Evolutionary conservation across 495 filamentous ascomycete species (phyloP).

Genomic region (Hypoxylon subgilvum): DNA sequence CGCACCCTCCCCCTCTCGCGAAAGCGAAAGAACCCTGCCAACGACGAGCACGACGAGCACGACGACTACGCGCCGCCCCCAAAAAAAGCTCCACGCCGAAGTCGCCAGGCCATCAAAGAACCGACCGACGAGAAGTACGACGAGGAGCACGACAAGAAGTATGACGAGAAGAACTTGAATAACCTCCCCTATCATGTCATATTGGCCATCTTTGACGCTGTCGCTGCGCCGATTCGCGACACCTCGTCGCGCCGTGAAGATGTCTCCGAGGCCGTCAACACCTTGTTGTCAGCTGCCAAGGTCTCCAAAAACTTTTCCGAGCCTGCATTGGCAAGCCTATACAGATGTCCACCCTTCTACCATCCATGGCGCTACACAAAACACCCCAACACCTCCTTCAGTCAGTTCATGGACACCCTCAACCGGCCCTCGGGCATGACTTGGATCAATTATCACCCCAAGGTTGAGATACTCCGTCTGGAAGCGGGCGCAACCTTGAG

Average conservation of each 20-base stretch:
- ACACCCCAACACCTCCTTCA: constrained; percentile 45
- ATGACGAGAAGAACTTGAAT: no score
- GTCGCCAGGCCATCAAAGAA: background rate
- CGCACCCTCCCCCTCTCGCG: background rate
- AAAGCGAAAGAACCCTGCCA: constrained; percentile 23
- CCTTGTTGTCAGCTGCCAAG: constrained; percentile 65
- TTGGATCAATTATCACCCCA: constrained; percentile 62
- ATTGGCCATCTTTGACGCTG: constrained; percentile 69
- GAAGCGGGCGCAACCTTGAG: constrained; percentile 57
- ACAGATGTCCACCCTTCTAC: constrained; percentile 66
- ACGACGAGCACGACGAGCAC: no score
- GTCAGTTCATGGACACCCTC: constrained; percentile 51
- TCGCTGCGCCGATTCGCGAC: constrained; percentile 66
- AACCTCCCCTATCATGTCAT: constrained; percentile 75
- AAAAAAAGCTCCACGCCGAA: constrained; percentile 6
- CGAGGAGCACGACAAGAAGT: no score
- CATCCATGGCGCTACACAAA: constrained; percentile 49
- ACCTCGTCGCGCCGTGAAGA: constrained; percentile 48
- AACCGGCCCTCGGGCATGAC: constrained; percentile 28
- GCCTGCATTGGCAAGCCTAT: constrained; percentile 76
- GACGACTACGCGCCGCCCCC: constrained; percentile 11
- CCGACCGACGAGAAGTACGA: no score
- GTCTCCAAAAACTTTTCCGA: constrained; percentile 71
- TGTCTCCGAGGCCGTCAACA: constrained; percentile 49
- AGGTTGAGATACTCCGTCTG: constrained; percentile 71